A percentile compares a stretch with the other conserved stretches of the same genome.
Evolutionary conservation across 805 yeast species (phyloP).

Genomic region (Candida yuanshanica): DNA sequence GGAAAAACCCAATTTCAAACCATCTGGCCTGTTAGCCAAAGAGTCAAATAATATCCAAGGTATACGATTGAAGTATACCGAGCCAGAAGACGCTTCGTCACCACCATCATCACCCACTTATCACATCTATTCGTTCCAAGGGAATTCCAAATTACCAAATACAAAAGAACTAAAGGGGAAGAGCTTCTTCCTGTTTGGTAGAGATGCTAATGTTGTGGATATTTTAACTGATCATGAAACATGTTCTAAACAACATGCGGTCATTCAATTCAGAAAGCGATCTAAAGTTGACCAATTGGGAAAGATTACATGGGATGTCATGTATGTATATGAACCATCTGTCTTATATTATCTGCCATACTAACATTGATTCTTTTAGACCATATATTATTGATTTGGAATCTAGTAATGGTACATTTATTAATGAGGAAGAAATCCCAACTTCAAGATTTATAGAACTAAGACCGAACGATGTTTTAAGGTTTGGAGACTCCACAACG

Average conservation of each 20-base stretch:
- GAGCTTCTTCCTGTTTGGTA: slow-evolving; percentile 31
- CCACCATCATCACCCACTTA: slow-evolving; percentile 26
- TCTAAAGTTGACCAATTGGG: slow-evolving; percentile 2
- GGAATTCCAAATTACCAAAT: slow-evolving; percentile 20
- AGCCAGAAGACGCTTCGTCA: slow-evolving; percentile 28
- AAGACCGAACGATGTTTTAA: slow-evolving; percentile 33
- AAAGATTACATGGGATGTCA: neutral
- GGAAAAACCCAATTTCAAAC: slow-evolving; percentile 31
- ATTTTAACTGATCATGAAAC: slow-evolving; percentile 30
- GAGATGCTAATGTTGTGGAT: slow-evolving; percentile 32
- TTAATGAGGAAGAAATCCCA: slow-evolving; percentile 37
- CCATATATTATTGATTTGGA: slow-evolving; percentile 42
- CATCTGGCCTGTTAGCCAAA: slow-evolving; percentile 37
- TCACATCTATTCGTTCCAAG: slow-evolving; percentile 26
- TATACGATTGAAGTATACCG: slow-evolving; percentile 31
- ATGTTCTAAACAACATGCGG: slow-evolving; percentile 45
- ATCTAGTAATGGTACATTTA: slow-evolving; percentile 40
- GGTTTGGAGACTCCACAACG: slow-evolving; percentile 30
- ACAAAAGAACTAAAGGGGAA: slow-evolving; percentile 23
- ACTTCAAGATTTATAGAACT: slow-evolving; percentile 37
- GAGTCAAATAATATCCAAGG: slow-evolving; percentile 34
- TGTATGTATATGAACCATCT: slow-evolving; percentile 4
- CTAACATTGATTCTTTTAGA: slow-evolving; percentile 7
- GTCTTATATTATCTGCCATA: neutral
- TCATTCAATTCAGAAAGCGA: slow-evolving; percentile 35